Evolutionary conservation across 73 alveolate species (phyloP), one percentile per base, ranked within the genome.

Genomic region (Loxodes magnus): DNA sequence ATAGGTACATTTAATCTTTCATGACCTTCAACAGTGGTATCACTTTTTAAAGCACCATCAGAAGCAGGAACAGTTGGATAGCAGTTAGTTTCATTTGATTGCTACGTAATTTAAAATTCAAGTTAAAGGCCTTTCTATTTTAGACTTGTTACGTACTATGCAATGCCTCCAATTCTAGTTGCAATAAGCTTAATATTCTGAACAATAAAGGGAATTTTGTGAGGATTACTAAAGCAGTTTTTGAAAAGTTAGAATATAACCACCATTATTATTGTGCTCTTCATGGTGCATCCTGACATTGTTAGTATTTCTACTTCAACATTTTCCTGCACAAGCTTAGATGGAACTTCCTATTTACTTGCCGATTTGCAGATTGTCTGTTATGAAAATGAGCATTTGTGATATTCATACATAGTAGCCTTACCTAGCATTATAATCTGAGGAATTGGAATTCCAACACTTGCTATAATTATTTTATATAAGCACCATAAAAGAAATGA

Each of bases 11-110:
- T 73, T 35, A 37, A 73, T n/a, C 48, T 66, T 22, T 42, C 42
- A 26, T 73, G 87, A 75, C 87, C 87, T 5, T 17, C 3, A 10
- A 23, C 4, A 36, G 79, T 73, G 4, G 14, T 5, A n/a, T 35
- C 31, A 24, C 35, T 65, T 19, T 73, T 66, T 56, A 46, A 26
- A 23, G 20, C 39, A 7, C 23, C 59, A 7, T 24, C 22, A 33
- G 26, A 66, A 7, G 76, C 62, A 5, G 62, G 56, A 3, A 61
- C 43, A 21, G 71, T 50, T 4, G 21, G 70, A 7, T 22, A 38
- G 23, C 64, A 74, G 56, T 28, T 66, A 4, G 21, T 56, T 20
- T 74, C 88, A n/a, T 12, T 33, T 1, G 43, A 33, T 33, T 33
- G 43, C 43, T 33, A n/a, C 14, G 10, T 33, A 33, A n/a, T n/a